phyloP scores from a whole-genome alignment of 2,329 filamentous ascomycete genomes.

The Colletotrichum sp. region DNA sequence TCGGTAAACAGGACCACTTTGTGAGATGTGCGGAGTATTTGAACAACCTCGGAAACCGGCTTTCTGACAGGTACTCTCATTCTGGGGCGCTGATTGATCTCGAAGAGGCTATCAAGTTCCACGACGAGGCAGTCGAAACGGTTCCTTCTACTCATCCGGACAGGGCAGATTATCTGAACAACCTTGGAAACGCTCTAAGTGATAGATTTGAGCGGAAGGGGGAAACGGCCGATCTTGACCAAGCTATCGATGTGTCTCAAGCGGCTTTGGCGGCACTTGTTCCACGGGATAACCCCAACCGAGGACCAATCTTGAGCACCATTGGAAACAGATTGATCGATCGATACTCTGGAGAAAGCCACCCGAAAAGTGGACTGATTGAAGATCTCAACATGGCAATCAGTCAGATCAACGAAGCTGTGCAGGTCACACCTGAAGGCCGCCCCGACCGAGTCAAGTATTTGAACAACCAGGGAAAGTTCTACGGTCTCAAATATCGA shows the following conservation, averaged over 20 bases:
- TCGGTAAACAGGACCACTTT: neutral
- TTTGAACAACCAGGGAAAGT: neutral
- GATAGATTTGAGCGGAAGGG: neutral
- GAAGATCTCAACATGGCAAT: neutral
- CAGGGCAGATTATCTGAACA: neutral
- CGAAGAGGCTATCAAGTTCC: neutral
- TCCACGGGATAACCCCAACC: neutral
- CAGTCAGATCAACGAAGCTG: neutral
- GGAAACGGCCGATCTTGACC: neutral
- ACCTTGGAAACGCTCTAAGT: neutral
- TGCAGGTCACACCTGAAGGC: accelerated
- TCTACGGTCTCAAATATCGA: neutral
- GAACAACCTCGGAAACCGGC: neutral
- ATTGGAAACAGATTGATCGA: neutral
- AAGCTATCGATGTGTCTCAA: accelerated
- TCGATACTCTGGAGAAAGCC: neutral
- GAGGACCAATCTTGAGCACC: neutral
- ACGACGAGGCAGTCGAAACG: neutral
- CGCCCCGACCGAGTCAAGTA: neutral
- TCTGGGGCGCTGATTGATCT: neutral
- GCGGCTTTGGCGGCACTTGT: neutral
- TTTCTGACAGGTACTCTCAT: neutral
- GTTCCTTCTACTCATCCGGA: neutral
- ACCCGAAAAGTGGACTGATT: accelerated
- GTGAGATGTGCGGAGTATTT: neutral